phyloP scores from a whole-genome alignment of 2,329 filamentous ascomycete genomes.

The Eutypella sp. region DNA sequence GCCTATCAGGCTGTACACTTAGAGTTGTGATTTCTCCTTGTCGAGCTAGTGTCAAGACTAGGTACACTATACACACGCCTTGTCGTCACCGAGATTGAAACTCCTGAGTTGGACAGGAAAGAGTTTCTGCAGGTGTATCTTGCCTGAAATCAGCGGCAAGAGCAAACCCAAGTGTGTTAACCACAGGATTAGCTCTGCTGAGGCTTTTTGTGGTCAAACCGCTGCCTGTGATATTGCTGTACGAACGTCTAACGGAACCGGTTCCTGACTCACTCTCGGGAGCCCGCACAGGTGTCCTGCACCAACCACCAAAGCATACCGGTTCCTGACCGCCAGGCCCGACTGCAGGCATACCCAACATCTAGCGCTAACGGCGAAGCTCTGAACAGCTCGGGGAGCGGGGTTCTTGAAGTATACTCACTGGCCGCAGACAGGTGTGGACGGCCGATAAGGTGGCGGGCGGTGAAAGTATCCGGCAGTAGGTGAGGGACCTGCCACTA shows the following conservation, averaged over 20 bases:
- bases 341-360: constrained; percentile 28
- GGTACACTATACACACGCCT: too few relatives aligned
- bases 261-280: constrained; percentile 27
- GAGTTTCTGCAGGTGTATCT: too few relatives aligned
- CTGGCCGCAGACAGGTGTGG: constrained; percentile 14
- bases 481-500: constrained; percentile 8
- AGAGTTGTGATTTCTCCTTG: too few relatives aligned
- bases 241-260: constrained; percentile 14
- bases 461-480: constrained; percentile 18
- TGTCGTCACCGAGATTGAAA: too few relatives aligned
- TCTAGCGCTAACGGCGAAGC: constrained; percentile 8
- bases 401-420: constrained; percentile 19
- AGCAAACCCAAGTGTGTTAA: not conserved
- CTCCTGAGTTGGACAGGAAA: too few relatives aligned
- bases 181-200: not conserved
- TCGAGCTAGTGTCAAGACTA: too few relatives aligned
- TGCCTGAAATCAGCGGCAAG: not conserved
- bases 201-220: constrained; percentile 4
- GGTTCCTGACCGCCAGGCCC: constrained; percentile 24
- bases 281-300: constrained; percentile 26
- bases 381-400: constrained; percentile 16
- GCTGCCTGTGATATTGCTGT: constrained; percentile 11
- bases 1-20: not conserved
- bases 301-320: constrained; percentile 25
- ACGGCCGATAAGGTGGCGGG: constrained; percentile 19